phyloP scores from a whole-genome alignment of 345 rosid species.

The Eucalyptus brandiana region DNA sequence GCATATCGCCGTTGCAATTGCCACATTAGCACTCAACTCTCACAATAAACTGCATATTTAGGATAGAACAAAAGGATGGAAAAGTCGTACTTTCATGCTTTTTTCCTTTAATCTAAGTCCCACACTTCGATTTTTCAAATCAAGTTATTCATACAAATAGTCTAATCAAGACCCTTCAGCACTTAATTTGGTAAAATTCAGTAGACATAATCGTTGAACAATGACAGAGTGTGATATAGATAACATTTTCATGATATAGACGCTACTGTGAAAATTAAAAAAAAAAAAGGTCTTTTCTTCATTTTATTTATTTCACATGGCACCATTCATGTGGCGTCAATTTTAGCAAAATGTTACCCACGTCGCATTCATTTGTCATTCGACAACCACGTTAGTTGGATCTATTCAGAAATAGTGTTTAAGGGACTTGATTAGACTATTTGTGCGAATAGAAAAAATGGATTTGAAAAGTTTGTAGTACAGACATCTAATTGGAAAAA shows the following conservation, averaged over 20 bases:
- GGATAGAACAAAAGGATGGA: neutral
- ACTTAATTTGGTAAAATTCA: neutral
- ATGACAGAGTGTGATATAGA: neutral
- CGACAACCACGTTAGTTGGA: accelerated
- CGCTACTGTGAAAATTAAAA: neutral
- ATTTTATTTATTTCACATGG: neutral
- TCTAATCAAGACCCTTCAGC: neutral
- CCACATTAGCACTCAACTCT: neutral
- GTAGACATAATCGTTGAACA: neutral
- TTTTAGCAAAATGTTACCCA: neutral
- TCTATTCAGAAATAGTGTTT: accelerated
- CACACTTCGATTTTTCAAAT: neutral
- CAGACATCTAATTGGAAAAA: neutral
- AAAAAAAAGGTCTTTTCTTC: neutral
- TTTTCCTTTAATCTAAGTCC: neutral
- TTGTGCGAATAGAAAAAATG: neutral
- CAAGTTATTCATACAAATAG: neutral
- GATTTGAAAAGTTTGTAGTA: neutral
- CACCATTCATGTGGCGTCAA: neutral
- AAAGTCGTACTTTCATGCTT: neutral
- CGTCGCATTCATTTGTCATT: neutral
- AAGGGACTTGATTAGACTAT: neutral
- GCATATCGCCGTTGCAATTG: neutral
- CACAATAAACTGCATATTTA: neutral
- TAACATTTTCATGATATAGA: neutral